Conservation (phyloP, 495 filamentous ascomycete species). For the Podospora sp. region DNA sequence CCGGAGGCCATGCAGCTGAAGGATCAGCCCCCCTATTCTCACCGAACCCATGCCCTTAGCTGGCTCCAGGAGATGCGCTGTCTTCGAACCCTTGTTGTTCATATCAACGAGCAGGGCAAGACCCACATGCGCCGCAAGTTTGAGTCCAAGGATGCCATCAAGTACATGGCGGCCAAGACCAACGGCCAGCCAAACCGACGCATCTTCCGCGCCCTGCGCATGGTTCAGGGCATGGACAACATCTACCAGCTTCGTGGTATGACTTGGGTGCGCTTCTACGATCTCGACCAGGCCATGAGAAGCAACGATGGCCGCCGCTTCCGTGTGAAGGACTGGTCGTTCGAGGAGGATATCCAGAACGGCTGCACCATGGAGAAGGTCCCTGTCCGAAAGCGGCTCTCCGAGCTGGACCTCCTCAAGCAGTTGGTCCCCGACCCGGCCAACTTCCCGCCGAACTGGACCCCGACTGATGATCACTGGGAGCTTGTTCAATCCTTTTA, state of each 20-base stretch:
- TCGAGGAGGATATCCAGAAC: conserved; percentile 39
- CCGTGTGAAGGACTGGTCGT: conserved; percentile 37
- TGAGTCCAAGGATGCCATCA: conserved; percentile 23
- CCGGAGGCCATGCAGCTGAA: background rate
- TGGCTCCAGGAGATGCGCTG: conserved; percentile 35
- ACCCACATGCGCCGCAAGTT: conserved; percentile 31
- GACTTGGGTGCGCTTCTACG: conserved; percentile 39
- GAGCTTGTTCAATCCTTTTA: conserved; percentile 32
- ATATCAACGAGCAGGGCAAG: conserved; percentile 37
- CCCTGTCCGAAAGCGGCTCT: background rate
- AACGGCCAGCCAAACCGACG: conserved; percentile 39
- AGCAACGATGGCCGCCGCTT: conserved; percentile 5
- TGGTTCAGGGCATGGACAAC: conserved; percentile 44
- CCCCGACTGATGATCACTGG: conserved; percentile 26
- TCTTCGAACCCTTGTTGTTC: conserved; percentile 38
- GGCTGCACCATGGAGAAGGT: conserved; percentile 24
- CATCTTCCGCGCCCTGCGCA: conserved; percentile 34
- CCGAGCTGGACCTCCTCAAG: conserved; percentile 33
- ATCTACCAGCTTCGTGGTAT: conserved; percentile 44
- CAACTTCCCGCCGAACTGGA: conserved; percentile 21
- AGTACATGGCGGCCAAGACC: conserved; percentile 32
- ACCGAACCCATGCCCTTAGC: conserved; percentile 29
- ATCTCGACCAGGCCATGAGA: conserved; percentile 21
- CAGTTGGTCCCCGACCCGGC: conserved; percentile 14
- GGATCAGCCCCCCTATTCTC: conserved; percentile 22